Base-by-base conservation (phyloP, 1,284 basidiomycete genomes). In the Ganoderma meredithae region DNA sequence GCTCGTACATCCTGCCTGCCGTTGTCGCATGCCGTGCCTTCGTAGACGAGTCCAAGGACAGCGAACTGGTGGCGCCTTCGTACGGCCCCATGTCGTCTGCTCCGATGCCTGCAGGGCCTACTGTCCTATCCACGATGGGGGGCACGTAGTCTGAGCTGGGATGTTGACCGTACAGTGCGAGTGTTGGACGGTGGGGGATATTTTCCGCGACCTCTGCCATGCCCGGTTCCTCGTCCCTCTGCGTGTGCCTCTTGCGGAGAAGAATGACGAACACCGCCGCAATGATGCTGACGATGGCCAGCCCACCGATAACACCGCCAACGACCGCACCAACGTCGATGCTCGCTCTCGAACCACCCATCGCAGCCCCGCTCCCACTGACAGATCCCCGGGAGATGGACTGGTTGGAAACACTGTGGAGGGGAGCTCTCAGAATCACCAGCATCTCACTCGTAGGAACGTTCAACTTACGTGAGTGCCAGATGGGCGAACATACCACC, bases 401-500 rank as follows among this genome's bases (percentile, higher is more conserved):
- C 39, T 31, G 63, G 56, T 74, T 74, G 36, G 69, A 22, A n/a
- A 75, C 39, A 52, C 73, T 73, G 65, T 27, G 60, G 40, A 47
- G 22, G 39, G 15, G 15, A 5, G 49, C n/a, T 41, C 27, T 53
- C 22, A 60, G 59, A 36, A 25, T 3, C 15, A 6, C 44, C 22
- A 25, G 22, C 12, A 17, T 15, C 17, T 63, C n/a, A 19, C 36
- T 36, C 6, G 36, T 36, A 36, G 6, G 36, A 36, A 9, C 36
- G 17, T 12, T 3, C 31, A 36, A 49, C 47, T 49, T 8, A 76
- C 74, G 58, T 72, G 44, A 76, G 64, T 13, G 75, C 75, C 25
- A 76, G 64, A 8, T 69, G 68, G 3, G 74, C 66, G 66, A 73
- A 76, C 67, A 75, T 64, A 2, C 70, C 74, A 4, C 75, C 75